A percentile compares a stretch with the other conserved stretches of the same genome.
Evolutionary conservation across 345 rosid species (phyloP).

Genomic region (Cardamine resedifolia): DNA sequence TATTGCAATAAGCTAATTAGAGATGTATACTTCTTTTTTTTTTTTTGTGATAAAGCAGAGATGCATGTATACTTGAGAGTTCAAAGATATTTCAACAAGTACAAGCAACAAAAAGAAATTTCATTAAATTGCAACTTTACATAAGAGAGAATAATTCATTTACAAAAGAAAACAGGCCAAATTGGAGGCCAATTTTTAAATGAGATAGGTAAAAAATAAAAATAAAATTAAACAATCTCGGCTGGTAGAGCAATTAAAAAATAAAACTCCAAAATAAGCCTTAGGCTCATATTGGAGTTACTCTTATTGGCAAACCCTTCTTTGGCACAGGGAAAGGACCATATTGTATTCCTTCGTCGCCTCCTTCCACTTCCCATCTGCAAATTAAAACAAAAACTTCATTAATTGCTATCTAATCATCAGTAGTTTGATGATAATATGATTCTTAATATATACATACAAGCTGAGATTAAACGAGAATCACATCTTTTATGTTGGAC

Average conservation of each 20-base stretch:
- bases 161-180: conserved; percentile 32
- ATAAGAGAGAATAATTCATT: neutral
- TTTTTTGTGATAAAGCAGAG: no score
- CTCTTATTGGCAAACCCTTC: conserved; percentile 73
- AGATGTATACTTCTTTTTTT: no score
- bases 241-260: conserved; percentile 3
- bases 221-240: neutral
- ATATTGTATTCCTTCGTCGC: conserved; percentile 77
- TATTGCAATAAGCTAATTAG: neutral
- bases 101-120: neutral
- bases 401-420: neutral
- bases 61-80: neutral
- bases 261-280: conserved; percentile 3
- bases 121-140: conserved; percentile 13
- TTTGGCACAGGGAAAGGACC: conserved; percentile 94
- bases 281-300: conserved; percentile 40
- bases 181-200: conserved; percentile 24
- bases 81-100: neutral
- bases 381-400: conserved; percentile 18
- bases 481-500: conserved; percentile 28
- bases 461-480: neutral
- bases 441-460: neutral
- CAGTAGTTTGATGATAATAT: neutral
- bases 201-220: neutral
- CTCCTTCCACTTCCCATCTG: conserved; percentile 82